Conservation (phyloP, 495 filamentous ascomycete genomes). For the Parmelia sp. region DNA sequence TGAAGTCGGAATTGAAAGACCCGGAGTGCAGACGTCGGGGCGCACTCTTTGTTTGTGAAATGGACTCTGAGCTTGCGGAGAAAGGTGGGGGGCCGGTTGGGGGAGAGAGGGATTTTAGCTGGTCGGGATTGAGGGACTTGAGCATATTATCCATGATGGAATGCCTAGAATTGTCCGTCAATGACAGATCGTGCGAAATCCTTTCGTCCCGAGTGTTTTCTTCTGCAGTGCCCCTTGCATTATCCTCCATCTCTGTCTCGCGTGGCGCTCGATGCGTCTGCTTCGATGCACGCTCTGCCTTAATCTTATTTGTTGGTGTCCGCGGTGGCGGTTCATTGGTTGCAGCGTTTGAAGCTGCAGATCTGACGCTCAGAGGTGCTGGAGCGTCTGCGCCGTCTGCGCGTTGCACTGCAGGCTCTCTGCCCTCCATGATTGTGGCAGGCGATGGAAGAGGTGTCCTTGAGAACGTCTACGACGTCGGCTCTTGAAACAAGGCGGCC, state of each 20-base stretch:
- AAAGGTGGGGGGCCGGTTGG: slow-evolving; percentile 21
- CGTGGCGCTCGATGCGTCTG: slow-evolving; percentile 33
- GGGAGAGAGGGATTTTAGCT: slow-evolving; percentile 29
- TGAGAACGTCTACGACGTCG: background rate
- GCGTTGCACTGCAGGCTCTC: slow-evolving; percentile 22
- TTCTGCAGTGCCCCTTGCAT: slow-evolving; percentile 34
- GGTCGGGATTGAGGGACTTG: slow-evolving; percentile 65
- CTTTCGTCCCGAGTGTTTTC: slow-evolving; percentile 44
- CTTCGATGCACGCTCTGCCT: slow-evolving; percentile 28
- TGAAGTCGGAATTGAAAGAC: slow-evolving; percentile 68
- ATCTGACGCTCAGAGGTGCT: slow-evolving; percentile 14
- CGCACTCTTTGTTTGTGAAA: slow-evolving; percentile 27
- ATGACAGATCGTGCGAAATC: slow-evolving; percentile 84
- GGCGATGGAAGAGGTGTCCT: background rate
- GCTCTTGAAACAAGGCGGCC: background rate
- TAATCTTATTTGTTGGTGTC: slow-evolving; percentile 36
- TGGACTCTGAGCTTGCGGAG: slow-evolving; percentile 29
- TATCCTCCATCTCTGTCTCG: slow-evolving; percentile 47
- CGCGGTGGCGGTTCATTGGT: slow-evolving; percentile 38
- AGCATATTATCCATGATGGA: slow-evolving; percentile 92
- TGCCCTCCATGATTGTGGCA: slow-evolving; percentile 19
- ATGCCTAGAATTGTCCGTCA: slow-evolving; percentile 68
- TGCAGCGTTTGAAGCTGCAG: slow-evolving; percentile 20
- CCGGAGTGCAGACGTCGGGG: slow-evolving; percentile 59
- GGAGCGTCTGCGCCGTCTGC: slow-evolving; percentile 9